phyloP scores from a whole-genome alignment of 148 eudicot genomes.

The Chenopodium suecicum region DNA sequence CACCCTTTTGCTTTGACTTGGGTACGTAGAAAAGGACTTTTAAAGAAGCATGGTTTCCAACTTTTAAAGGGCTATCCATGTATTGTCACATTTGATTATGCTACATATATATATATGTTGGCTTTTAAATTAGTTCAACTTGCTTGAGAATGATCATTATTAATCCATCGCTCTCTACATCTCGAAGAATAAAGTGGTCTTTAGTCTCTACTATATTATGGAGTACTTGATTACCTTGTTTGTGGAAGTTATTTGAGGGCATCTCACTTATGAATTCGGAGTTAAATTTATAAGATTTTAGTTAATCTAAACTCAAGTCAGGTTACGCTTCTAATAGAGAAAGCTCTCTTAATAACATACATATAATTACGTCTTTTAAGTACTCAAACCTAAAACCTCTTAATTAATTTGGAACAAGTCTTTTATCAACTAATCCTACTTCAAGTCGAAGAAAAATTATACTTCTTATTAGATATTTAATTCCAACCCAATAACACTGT shows the following conservation, averaged over 20 bases:
- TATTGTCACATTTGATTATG: neutral
- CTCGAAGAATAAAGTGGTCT: neutral
- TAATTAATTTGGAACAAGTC: too few relatives aligned
- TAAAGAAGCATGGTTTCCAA: neutral
- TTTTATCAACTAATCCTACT: too few relatives aligned
- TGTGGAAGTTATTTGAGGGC: neutral
- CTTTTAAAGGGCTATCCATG: neutral
- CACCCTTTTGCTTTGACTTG: constrained; percentile 1
- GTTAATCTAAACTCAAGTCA: too few relatives aligned
- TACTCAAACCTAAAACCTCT: too few relatives aligned
- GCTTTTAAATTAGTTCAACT: constrained; percentile 17
- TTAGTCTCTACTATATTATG: neutral
- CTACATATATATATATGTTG: neutral
- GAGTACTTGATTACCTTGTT: neutral
- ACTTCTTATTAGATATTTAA: too few relatives aligned
- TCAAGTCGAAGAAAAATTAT: too few relatives aligned
- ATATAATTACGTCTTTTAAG: too few relatives aligned
- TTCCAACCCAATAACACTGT: too few relatives aligned
- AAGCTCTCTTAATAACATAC: too few relatives aligned
- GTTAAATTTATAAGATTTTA: too few relatives aligned
- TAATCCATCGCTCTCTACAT: neutral
- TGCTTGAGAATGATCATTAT: constrained; percentile 1
- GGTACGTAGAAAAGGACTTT: neutral
- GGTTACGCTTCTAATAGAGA: too few relatives aligned
- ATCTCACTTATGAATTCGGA: too few relatives aligned